These are phyloP conservation scores for Mycena filopes DNA, from an alignment of 768 basidiomycete genomes.

Conservation along the genomic window DNA sequence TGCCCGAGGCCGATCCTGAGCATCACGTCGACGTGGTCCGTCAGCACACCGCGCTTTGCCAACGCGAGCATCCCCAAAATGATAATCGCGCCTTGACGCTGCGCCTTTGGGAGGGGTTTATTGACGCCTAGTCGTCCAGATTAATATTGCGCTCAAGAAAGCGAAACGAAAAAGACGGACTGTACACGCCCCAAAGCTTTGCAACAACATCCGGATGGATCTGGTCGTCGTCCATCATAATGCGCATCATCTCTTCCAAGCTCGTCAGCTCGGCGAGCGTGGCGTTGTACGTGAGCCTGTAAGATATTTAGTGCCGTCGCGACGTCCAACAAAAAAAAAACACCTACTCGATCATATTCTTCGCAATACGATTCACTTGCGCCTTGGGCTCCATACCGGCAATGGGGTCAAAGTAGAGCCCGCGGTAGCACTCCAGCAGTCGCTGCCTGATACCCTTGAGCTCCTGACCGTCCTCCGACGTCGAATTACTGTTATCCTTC, in stretches of 20 bases:
- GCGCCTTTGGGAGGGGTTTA: slow-evolving; percentile 78
- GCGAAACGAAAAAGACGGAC: slow-evolving; percentile 59
- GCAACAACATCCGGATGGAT: slow-evolving; percentile 87
- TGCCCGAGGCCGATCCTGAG: slow-evolving; percentile 89
- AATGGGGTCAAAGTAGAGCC: slow-evolving; percentile 88
- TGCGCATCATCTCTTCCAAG: slow-evolving; percentile 95
- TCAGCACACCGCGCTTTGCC: slow-evolving; percentile 79
- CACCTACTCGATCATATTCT: slow-evolving; percentile 95
- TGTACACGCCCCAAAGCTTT: slow-evolving; percentile 97
- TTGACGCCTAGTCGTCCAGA: slow-evolving; percentile 66
- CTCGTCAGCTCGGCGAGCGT: slow-evolving; percentile 96
- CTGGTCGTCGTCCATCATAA: slow-evolving; percentile 91
- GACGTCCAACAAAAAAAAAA: slow-evolving; percentile 1
- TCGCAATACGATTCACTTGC: slow-evolving; percentile 91
- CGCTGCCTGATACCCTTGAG: slow-evolving; percentile 89
- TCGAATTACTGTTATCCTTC: slow-evolving; percentile 89
- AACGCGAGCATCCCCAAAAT: slow-evolving; percentile 97
- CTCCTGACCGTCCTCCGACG: slow-evolving; percentile 71
- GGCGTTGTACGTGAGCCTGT: slow-evolving; percentile 89
- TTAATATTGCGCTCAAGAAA: not conserved
- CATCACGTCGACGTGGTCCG: slow-evolving; percentile 84
- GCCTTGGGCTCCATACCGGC: slow-evolving; percentile 81
- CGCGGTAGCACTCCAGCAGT: slow-evolving; percentile 89
- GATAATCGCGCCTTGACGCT: slow-evolving; percentile 95
- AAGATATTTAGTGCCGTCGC: not conserved